Conservation (phyloP, 2,329 filamentous ascomycete species). For the Clonostachys byssicola region DNA sequence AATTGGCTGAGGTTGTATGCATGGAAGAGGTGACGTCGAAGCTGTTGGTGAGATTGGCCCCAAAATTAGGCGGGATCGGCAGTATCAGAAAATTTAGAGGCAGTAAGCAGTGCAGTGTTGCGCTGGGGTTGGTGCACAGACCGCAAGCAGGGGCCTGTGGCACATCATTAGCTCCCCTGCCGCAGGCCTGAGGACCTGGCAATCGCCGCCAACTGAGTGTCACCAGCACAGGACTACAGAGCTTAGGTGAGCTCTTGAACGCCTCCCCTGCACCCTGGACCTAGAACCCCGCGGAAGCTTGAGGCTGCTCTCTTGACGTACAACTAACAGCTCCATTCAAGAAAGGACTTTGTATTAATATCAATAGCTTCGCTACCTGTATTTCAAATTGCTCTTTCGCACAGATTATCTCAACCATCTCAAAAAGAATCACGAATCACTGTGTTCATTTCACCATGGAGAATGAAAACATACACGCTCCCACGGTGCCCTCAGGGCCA, state of each 20-base stretch:
- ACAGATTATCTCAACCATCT: no score
- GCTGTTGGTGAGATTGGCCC: neutral
- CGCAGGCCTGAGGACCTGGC: neutral
- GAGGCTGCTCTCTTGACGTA: no score
- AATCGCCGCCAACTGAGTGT: neutral
- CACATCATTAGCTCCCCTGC: neutral
- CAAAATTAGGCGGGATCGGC: no score
- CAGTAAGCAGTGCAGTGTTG: neutral
- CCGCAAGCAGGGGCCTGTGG: neutral
- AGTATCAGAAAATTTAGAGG: no score
- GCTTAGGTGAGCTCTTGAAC: no score
- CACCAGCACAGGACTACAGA: neutral
- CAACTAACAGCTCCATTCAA: no score
- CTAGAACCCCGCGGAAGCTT: no score
- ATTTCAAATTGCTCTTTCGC: no score
- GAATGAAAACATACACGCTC: constrained; percentile 55
- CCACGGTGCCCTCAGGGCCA: constrained; percentile 68
- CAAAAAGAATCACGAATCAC: neutral
- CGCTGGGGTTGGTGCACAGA: neutral
- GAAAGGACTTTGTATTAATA: no score
- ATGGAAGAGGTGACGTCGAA: constrained; percentile 4
- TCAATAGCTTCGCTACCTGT: no score
- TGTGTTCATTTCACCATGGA: neutral
- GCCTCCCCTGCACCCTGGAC: no score
- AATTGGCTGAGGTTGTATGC: neutral